Base-by-base conservation (phyloP, 2,329 filamentous ascomycete species). In the Bipolaris sorokiniana region DNA sequence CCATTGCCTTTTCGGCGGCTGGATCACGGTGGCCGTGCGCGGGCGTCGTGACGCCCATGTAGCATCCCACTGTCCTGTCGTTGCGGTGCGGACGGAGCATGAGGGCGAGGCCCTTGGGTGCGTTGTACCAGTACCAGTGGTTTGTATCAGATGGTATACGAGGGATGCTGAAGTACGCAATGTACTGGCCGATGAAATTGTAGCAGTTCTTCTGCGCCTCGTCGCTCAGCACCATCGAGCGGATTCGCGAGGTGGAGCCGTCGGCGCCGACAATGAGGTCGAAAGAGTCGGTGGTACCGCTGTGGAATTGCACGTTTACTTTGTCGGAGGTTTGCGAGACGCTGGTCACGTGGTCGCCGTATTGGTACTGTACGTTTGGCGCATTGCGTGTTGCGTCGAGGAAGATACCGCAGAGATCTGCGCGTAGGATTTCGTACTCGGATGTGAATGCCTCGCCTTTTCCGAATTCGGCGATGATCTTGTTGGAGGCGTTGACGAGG, bases 391-490 rank as follows among this genome's bases (percentile, higher is more conserved):
- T 51, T 10, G 51, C 61, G 13, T 69, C 66, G 9, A 72, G 57
- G 7, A 80, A 66, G 18, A 81, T 68, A 16, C 67, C 60, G 0
- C 76, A 75, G 22, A 76, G 46, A 31, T 75, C 72, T 1, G 67
- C 71, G 10, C 73, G 50, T 44, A 75, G 38, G 20, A 75, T 75
- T 48, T 76, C 73, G 40, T 70, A 69, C 22, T 76, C 73, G n/a
- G 65, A 64, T 11, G 66, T 74, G 15, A 61, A 56, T 7, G 57
- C 48, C 3, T 65, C 62, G 2, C 70, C 70, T 1, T 69, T 73
- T 28, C 67, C 66, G 7, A 72, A 63, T 11, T 57, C 49, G 11
- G 65, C 68, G 5, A 69, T 41, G 0, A 52, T 45, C 11, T 66
- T 68, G 5, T 67, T 58, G 3, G 58, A 54, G 1, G 50, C 37